These are phyloP conservation scores for Wickerhamiella lipophila DNA, from an alignment of 805 yeast genomes.

Conservation along the genomic window DNA sequence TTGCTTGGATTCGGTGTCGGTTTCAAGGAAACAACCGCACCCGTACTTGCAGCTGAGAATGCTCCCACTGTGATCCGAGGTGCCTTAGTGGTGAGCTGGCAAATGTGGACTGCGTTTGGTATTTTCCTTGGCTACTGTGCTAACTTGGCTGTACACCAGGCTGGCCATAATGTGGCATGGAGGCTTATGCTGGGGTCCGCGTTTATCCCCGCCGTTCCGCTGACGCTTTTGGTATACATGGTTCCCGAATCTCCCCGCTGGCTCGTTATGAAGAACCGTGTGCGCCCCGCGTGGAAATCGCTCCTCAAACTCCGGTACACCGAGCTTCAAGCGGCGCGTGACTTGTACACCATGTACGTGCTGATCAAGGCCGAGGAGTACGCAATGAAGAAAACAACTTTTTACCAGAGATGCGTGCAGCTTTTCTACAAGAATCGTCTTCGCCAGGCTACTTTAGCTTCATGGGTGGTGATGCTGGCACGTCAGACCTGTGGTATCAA, in stretches of 20 bases:
- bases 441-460: slow-evolving; percentile 68
- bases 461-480: slow-evolving; percentile 76
- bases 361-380: slow-evolving; percentile 34
- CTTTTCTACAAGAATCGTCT: slow-evolving; percentile 37
- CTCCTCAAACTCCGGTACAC: slow-evolving; percentile 36
- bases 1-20: slow-evolving; percentile 55
- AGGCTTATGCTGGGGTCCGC: slow-evolving; percentile 57
- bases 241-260: slow-evolving; percentile 64
- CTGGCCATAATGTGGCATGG: slow-evolving; percentile 41
- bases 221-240: slow-evolving; percentile 40
- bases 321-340: slow-evolving; percentile 49
- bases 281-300: slow-evolving; percentile 38
- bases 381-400: slow-evolving; percentile 36
- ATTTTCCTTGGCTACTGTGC: slow-evolving; percentile 54
- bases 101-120: slow-evolving; percentile 64
- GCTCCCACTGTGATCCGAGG: slow-evolving; percentile 49
- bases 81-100: slow-evolving; percentile 58
- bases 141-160: slow-evolving; percentile 43
- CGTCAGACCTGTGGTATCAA: slow-evolving; percentile 88
- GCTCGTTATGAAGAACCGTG: slow-evolving; percentile 43
- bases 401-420: slow-evolving; percentile 16
- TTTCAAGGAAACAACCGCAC: slow-evolving; percentile 53
- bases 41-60: slow-evolving; percentile 55
- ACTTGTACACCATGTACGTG: slow-evolving; percentile 45
- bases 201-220: slow-evolving; percentile 38